phyloP scores from a whole-genome alignment of 2,329 filamentous ascomycete genomes.

The Dactylellina drechsleri region DNA sequence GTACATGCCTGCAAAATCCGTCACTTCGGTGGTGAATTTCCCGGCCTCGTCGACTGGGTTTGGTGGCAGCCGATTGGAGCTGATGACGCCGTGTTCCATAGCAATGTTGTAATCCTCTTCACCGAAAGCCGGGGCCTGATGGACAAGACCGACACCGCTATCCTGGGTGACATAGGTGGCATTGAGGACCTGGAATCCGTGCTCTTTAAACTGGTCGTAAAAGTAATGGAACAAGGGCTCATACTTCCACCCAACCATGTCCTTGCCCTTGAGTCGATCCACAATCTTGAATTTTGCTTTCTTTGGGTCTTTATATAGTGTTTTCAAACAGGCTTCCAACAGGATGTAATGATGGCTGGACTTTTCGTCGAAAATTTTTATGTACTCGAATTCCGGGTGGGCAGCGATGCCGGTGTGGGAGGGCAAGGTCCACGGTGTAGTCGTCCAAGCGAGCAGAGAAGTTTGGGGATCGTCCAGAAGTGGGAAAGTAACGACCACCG shows the following conservation, averaged over 20 bases:
- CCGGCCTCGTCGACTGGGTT: slow-evolving; percentile 90
- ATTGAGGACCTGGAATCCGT: slow-evolving; percentile 82
- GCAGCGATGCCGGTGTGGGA: slow-evolving; percentile 81
- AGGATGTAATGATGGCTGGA: slow-evolving; percentile 86
- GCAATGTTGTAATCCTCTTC: slow-evolving; percentile 94
- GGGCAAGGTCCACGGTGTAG: slow-evolving; percentile 86
- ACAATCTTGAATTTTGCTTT: slow-evolving; percentile 91
- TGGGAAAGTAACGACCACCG: slow-evolving; percentile 87
- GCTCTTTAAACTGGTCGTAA: slow-evolving; percentile 85
- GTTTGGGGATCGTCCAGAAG: slow-evolving; percentile 80
- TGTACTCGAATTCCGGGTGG: slow-evolving; percentile 84
- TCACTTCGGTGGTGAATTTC: slow-evolving; percentile 78
- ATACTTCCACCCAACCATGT: slow-evolving; percentile 90
- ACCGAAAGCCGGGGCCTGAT: slow-evolving; percentile 92
- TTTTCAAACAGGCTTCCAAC: slow-evolving; percentile 80
- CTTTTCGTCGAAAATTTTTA: slow-evolving; percentile 84
- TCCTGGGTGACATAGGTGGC: slow-evolving; percentile 88
- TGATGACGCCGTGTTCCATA: slow-evolving; percentile 79
- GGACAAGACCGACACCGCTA: slow-evolving; percentile 91
- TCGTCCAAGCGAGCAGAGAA: slow-evolving; percentile 85
- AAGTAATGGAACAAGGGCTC: slow-evolving; percentile 90
- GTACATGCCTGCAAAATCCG: slow-evolving; percentile 84
- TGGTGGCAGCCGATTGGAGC: slow-evolving; percentile 79
- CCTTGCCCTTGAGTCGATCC: slow-evolving; percentile 80
- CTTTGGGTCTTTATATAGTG: slow-evolving; percentile 92